These are phyloP conservation scores for Babesia sp. DNA, from an alignment of 169 alveolate species.

Conservation along the genomic window DNA sequence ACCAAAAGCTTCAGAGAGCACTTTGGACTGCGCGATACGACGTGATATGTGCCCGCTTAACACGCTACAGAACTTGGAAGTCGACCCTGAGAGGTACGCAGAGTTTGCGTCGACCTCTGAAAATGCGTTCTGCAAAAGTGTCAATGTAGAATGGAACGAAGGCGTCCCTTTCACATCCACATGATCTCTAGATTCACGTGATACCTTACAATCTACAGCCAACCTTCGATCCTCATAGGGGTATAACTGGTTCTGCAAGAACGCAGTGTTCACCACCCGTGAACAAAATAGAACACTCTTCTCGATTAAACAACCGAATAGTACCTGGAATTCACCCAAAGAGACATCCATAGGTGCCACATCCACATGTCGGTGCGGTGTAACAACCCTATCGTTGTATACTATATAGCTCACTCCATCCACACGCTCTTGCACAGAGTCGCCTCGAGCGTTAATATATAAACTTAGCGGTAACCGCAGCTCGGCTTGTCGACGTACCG, in stretches of 20 bases:
- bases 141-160: conserved; percentile 21
- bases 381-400: background rate
- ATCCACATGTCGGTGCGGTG: conserved; percentile 17
- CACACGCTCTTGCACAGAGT: background rate
- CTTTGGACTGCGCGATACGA: conserved; percentile 11
- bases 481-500: background rate
- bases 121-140: conserved; percentile 27
- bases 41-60: background rate
- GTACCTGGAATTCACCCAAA: background rate
- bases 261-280: conserved; percentile 25
- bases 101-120: conserved; percentile 21
- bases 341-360: conserved; percentile 19
- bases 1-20: conserved; percentile 7
- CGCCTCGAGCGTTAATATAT: background rate
- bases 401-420: background rate
- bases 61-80: conserved; percentile 8
- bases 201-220: background rate
- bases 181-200: background rate
- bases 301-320: conserved; percentile 33
- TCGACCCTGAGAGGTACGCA: background rate
- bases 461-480: conserved; percentile 8
- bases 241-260: conserved; percentile 40
- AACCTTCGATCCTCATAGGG: conserved; percentile 2
- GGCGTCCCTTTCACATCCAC: background rate
- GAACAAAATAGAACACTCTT: conserved; percentile 15